Base-by-base conservation (phyloP, 2,329 filamentous ascomycete genomes). In the Colletotrichum tabaci region DNA sequence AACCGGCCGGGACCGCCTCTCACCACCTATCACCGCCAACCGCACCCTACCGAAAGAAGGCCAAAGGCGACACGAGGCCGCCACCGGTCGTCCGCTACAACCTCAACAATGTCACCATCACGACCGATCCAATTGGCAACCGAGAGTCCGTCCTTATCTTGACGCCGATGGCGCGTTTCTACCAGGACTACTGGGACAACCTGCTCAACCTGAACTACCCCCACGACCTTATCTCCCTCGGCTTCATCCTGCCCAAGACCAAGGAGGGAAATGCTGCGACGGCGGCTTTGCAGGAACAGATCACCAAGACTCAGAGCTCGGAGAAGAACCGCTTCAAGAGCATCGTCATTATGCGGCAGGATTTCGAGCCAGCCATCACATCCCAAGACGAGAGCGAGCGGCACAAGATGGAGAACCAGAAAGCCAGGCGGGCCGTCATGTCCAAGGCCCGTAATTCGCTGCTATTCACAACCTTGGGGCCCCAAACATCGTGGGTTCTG, bases 161-260 rank as follows among this genome's bases (percentile, higher is more conserved):
- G 72, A 98, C 96, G 1, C 96, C 96, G 12, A 91, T 99, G 84
- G 93, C 94, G 42, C 91, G 94, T 74, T 99, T 98, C 87, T 98
- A 98, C 83, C 92, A 93, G 77, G 91, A 89, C 76, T 99, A 98
- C 86, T 99, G 96, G 96, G 92, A 97, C 81, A 99, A 98, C 78
- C 87, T 99, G 38, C 81, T 95, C 75, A 90, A 90, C 79, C 88
- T 99, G 67, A 88, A 84, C 77, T 99, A 98, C 81, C 96, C 96
- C 3, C 96, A 98, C 84, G 93, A 98, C 71, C 90, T 98, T 74
- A 97, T 99, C 79, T 97, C 94, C 0, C 87, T 99, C 38, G 96
- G 94, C 49, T 99, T 98, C 84, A 98, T 99, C 79, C 91, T 98
- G 38, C 96, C 96, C 63, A 97, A 97, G 84, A 97, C 92, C 58